Conservation (phyloP, 257 asterid species). For the Plectranthus barbatus region DNA sequence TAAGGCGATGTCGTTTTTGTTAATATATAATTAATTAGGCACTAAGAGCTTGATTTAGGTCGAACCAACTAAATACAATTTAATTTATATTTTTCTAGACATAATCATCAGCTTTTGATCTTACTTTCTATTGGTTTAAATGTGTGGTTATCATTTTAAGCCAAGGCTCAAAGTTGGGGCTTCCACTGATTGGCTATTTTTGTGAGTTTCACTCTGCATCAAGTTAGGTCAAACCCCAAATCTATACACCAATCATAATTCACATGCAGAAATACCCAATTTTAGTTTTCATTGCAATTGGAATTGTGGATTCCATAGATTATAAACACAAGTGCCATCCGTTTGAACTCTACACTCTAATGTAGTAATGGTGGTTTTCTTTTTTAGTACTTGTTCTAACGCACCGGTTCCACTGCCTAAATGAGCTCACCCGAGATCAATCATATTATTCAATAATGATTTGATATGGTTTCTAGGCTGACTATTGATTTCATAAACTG, state of each 20-base stretch:
- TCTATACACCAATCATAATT: neutral
- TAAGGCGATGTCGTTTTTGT: neutral
- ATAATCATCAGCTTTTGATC: constrained; percentile 14
- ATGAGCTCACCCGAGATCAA: too few species aligned
- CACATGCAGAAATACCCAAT: too few species aligned
- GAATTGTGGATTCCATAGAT: too few species aligned
- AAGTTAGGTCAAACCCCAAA: constrained; percentile 8
- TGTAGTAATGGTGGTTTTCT: neutral
- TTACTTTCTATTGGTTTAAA: constrained; percentile 7
- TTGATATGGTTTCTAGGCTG: too few species aligned
- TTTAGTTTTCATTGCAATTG: too few species aligned
- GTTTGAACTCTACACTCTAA: neutral
- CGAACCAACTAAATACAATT: neutral
- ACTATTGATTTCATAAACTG: too few species aligned
- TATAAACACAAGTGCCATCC: neutral
- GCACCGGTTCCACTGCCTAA: too few species aligned
- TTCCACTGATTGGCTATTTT: constrained; percentile 16
- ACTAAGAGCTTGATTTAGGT: too few species aligned
- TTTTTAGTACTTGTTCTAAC: too few species aligned
- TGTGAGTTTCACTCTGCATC: neutral
- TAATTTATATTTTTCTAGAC: neutral
- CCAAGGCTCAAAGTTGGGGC: constrained; percentile 13
- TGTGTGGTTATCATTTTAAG: constrained; percentile 17
- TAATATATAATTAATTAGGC: neutral
- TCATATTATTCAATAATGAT: too few species aligned